Evolutionary conservation across 75 land plant genomes (phyloP).

Genomic region (Pseudotsuga menziesii): DNA sequence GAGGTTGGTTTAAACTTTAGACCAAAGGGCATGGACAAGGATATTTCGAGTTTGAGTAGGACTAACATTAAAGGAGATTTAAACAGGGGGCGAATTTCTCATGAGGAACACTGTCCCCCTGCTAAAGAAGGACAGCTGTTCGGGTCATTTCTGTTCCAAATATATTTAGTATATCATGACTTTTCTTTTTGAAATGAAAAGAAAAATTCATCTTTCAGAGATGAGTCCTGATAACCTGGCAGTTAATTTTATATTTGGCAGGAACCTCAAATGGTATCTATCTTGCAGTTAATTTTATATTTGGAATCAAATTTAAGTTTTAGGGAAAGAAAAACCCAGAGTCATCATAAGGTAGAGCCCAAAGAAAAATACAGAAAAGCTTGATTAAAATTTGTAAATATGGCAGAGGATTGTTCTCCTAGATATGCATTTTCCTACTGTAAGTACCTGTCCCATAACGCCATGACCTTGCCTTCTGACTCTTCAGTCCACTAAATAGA

Average conservation of each 20-base stretch:
- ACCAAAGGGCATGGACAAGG: neutral
- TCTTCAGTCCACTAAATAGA: conserved; percentile 51
- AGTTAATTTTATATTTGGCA: no score
- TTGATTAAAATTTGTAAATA: neutral
- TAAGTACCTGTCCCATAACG: conserved; percentile 55
- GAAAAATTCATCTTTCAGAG: neutral
- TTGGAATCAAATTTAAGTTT: neutral
- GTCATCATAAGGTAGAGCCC: conserved; percentile 1
- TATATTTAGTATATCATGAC: neutral
- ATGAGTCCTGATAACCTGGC: neutral
- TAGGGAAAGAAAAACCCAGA: neutral
- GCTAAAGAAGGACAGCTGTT: neutral
- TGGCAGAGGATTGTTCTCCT: neutral
- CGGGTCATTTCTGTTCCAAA: neutral
- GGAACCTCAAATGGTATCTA: neutral
- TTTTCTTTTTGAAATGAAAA: neutral
- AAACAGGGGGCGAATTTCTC: neutral
- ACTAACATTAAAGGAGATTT: neutral
- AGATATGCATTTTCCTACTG: neutral
- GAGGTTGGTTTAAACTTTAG: neutral
- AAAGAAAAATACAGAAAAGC: neutral
- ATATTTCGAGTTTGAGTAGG: no score
- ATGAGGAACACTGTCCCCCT: neutral
- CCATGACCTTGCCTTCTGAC: conserved; percentile 66
- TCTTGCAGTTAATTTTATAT: neutral